These are phyloP conservation scores for Moesziomyces antarcticus DNA, from an alignment of 1,284 basidiomycete species.

Conservation along the genomic window DNA sequence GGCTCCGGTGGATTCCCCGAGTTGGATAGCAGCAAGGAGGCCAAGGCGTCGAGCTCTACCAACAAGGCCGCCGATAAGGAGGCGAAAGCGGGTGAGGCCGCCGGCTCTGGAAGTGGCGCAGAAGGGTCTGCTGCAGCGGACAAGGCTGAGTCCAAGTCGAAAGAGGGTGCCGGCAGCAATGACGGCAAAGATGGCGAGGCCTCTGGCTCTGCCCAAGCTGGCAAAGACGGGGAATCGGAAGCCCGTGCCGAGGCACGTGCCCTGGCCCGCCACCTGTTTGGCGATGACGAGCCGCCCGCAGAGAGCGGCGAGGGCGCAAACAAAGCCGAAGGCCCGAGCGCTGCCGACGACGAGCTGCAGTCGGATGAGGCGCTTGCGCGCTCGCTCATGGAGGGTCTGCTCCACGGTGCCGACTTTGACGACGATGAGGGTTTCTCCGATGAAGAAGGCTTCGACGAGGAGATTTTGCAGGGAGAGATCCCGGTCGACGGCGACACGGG, in stretches of 20 bases:
- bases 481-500: slow-evolving; percentile 34
- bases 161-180: slow-evolving; percentile 4
- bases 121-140: background rate
- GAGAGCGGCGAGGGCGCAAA: slow-evolving; percentile 23
- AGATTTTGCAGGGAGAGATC: slow-evolving; percentile 57
- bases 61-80: slow-evolving; percentile 55
- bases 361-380: slow-evolving; percentile 55
- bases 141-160: background rate
- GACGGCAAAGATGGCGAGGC: slow-evolving; percentile 12
- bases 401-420: slow-evolving; percentile 52
- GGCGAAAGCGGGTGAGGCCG: background rate
- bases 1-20: slow-evolving; percentile 55
- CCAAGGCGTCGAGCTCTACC: slow-evolving; percentile 1
- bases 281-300: slow-evolving; percentile 14
- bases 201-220: slow-evolving; percentile 12
- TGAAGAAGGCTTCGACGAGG: slow-evolving; percentile 59
- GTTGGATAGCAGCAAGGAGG: slow-evolving; percentile 22
- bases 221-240: slow-evolving; percentile 10
- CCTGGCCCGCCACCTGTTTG: slow-evolving; percentile 30
- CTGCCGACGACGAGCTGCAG: slow-evolving; percentile 14
- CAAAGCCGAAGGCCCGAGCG: slow-evolving; percentile 16
- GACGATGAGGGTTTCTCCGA: slow-evolving; percentile 56
- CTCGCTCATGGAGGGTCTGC: slow-evolving; percentile 52
- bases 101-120: no score
- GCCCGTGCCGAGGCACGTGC: slow-evolving; percentile 41